Evolutionary conservation across 2,329 filamentous ascomycete genomes (phyloP).

Genomic region (Fulvia fulva): DNA sequence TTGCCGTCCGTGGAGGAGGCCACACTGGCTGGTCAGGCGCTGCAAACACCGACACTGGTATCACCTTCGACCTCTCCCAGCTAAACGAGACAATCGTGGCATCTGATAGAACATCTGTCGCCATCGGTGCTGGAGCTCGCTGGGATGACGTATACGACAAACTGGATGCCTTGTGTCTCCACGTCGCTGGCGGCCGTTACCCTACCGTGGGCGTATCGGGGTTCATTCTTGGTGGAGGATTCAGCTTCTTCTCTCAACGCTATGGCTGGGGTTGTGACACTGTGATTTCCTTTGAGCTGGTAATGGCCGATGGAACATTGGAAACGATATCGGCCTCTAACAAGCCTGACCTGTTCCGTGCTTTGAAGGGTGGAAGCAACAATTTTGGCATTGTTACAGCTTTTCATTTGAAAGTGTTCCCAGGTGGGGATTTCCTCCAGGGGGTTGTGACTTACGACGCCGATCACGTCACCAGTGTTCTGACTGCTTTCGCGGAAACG

Average conservation of each 20-base stretch:
- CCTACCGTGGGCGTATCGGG: conserved; percentile 25
- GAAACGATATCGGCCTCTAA: conserved; percentile 17
- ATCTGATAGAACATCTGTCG: too few relatives aligned
- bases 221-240: conserved; percentile 24
- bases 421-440: neutral
- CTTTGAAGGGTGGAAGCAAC: conserved; percentile 20
- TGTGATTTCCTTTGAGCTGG: conserved; percentile 24
- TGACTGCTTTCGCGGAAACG: too few relatives aligned
- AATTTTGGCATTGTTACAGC: conserved; percentile 16
- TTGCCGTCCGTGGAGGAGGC: too few relatives aligned
- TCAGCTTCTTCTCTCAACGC: conserved; percentile 22
- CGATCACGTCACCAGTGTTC: too few relatives aligned
- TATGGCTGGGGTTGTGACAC: conserved; percentile 27
- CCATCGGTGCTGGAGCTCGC: conserved; percentile 44
- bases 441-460: neutral
- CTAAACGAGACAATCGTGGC: too few relatives aligned
- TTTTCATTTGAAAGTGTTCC: neutral
- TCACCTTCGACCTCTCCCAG: too few relatives aligned
- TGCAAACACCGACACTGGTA: too few relatives aligned
- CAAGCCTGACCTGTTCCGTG: conserved; percentile 20
- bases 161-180: conserved; percentile 40
- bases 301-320: conserved; percentile 23
- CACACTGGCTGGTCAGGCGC: too few relatives aligned
- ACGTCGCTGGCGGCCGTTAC: conserved; percentile 43
- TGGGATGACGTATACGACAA: conserved; percentile 44